These are phyloP conservation scores for Coemansia sp. DNA, from an alignment of 192 early-diverging fungal species.

Conservation along the genomic window DNA sequence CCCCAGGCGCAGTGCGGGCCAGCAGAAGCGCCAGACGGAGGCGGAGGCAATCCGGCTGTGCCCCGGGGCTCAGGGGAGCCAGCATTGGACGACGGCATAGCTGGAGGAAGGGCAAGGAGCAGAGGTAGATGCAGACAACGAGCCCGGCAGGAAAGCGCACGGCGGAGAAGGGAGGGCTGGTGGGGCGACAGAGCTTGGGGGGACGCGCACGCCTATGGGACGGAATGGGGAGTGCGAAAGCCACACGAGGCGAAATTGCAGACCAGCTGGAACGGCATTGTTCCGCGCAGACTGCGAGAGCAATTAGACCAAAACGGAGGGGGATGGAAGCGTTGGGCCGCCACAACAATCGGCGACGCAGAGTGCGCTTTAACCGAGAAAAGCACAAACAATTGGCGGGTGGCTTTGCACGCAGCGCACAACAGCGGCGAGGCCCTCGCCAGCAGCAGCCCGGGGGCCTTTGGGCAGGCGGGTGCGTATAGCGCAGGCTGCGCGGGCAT, in stretches of 20 bases:
- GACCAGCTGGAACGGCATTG: slow-evolving; percentile 1
- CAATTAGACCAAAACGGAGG: slow-evolving; percentile 22
- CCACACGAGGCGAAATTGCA: slow-evolving; percentile 4
- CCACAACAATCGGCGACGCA: slow-evolving; percentile 9
- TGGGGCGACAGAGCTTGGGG: too few species aligned
- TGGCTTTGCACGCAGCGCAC: slow-evolving; percentile 20
- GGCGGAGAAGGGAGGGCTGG: too few species aligned
- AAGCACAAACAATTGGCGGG: slow-evolving; percentile 3
- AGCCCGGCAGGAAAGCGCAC: too few species aligned
- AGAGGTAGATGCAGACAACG: too few species aligned
- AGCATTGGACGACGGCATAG: background rate
- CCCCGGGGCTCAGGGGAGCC: background rate
- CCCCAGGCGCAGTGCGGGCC: slow-evolving; percentile 63
- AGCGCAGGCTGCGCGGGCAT: slow-evolving; percentile 3
- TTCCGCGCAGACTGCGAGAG: slow-evolving; percentile 10
- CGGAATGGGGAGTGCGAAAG: slow-evolving; percentile 3
- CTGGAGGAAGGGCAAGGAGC: too few species aligned
- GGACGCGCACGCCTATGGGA: background rate
- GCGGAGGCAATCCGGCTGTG: background rate
- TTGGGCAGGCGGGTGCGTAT: background rate
- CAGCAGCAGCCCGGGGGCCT: background rate
- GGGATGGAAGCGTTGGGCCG: background rate
- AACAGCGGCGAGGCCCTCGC: background rate
- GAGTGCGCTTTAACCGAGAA: slow-evolving; percentile 22
- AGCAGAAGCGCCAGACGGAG: background rate